Conservation (phyloP, 192 early-diverging fungal species). For the Podila epicladia region DNA sequence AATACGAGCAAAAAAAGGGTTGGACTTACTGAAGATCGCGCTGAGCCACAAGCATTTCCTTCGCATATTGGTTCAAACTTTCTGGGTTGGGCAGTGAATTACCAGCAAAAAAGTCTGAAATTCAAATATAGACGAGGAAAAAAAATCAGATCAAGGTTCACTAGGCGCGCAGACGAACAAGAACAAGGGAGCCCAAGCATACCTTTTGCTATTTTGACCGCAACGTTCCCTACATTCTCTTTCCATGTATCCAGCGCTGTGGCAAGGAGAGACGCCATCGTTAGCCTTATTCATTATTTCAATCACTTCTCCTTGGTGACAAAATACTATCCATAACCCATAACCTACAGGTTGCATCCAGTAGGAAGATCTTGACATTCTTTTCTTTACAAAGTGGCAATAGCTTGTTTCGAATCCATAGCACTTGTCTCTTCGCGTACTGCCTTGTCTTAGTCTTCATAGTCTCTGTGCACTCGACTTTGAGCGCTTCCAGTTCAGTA, state of each 20-base stretch:
- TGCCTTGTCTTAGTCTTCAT: slow-evolving; percentile 92
- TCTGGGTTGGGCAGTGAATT: slow-evolving; percentile 42
- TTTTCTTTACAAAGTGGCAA: slow-evolving; percentile 55
- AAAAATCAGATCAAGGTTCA: slow-evolving; percentile 11
- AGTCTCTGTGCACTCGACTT: slow-evolving; percentile 66
- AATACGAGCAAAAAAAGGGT: no score
- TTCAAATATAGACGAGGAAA: not conserved
- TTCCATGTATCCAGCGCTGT: slow-evolving; percentile 66
- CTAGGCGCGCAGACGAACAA: slow-evolving; percentile 1
- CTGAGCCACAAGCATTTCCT: slow-evolving; percentile 42
- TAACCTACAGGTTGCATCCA: slow-evolving; percentile 74
- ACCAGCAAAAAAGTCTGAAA: slow-evolving; percentile 53
- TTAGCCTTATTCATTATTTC: not conserved
- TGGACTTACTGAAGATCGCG: slow-evolving; percentile 53
- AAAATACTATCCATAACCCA: not conserved
- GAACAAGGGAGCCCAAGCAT: not conserved
- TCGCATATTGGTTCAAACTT: slow-evolving; percentile 44
- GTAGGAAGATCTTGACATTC: slow-evolving; percentile 62
- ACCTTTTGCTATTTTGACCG: slow-evolving; percentile 63
- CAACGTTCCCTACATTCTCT: slow-evolving; percentile 61
- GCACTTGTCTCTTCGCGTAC: slow-evolving; percentile 85
- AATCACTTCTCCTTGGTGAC: not conserved
- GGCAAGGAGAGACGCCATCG: not conserved
- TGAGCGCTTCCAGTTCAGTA: slow-evolving; percentile 52
- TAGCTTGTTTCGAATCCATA: slow-evolving; percentile 86